phyloP scores from a whole-genome alignment of 2,329 filamentous ascomycete genomes.

The Graphiopsis chlorocephala region DNA sequence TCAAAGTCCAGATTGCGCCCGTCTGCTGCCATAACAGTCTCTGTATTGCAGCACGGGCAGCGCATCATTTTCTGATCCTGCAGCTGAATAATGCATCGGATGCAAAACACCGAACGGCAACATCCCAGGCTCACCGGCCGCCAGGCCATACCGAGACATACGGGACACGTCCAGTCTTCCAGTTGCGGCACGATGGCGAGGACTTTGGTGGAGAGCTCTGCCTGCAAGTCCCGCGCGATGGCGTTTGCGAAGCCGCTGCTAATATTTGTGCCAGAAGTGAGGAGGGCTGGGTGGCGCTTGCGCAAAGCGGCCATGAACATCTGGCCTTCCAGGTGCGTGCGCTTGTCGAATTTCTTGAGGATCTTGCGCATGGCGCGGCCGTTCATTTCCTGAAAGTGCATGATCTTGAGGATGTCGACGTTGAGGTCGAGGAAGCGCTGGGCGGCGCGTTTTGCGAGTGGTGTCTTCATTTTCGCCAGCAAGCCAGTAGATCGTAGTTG shows the following conservation, averaged over 20 bases:
- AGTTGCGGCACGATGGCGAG: slow-evolving; percentile 73
- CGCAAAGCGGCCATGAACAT: slow-evolving; percentile 27
- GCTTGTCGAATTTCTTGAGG: slow-evolving; percentile 89
- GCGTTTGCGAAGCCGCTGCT: slow-evolving; percentile 62
- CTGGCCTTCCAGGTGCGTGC: slow-evolving; percentile 64
- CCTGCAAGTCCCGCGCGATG: slow-evolving; percentile 73
- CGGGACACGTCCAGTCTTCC: slow-evolving; percentile 80
- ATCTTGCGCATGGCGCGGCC: slow-evolving; percentile 76
- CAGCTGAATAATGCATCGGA: slow-evolving; percentile 76
- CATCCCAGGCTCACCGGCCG: slow-evolving; percentile 69
- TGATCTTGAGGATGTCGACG: slow-evolving; percentile 68
- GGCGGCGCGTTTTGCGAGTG: slow-evolving; percentile 63
- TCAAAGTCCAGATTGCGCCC: slow-evolving; percentile 65
- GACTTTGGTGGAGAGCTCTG: slow-evolving; percentile 69
- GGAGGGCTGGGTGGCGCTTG: slow-evolving; percentile 29
- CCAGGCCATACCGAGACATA: slow-evolving; percentile 77
- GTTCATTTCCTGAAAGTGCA: slow-evolving; percentile 84
- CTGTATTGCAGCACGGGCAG: slow-evolving; percentile 74
- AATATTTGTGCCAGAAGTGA: slow-evolving; percentile 41
- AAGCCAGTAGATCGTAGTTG: slow-evolving; percentile 62
- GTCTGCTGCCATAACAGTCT: slow-evolving; percentile 69
- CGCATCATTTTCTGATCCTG: slow-evolving; percentile 65
- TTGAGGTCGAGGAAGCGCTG: slow-evolving; percentile 71
- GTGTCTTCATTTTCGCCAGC: slow-evolving; percentile 61
- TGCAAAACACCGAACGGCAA: slow-evolving; percentile 79